phyloP scores from a whole-genome alignment of 768 basidiomycete species.

The Crassisporium funariophilum region DNA sequence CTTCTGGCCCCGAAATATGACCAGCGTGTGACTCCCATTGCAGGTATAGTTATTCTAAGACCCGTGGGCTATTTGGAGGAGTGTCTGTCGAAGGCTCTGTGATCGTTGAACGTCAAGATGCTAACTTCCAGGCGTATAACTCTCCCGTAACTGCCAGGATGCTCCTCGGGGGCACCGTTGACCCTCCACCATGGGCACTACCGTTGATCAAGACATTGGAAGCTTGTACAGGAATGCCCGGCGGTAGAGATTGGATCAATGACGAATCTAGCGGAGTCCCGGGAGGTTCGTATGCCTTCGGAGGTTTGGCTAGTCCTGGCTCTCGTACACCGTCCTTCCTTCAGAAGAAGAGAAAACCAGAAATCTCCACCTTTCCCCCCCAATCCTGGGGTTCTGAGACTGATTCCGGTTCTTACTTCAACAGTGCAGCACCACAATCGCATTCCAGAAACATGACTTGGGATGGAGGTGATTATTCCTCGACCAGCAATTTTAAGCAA shows the following conservation, averaged over 20 bases:
- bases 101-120: conserved; percentile 93
- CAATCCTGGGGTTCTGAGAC: conserved; percentile 57
- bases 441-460: conserved; percentile 32
- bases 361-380: conserved; percentile 58
- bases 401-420: conserved; percentile 60
- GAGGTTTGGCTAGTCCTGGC: conserved; percentile 47
- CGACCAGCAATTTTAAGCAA: conserved; percentile 37
- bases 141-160: conserved; percentile 74
- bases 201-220: conserved; percentile 75
- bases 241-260: conserved; percentile 70
- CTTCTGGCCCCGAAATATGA: neutral
- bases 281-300: conserved; percentile 58
- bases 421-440: conserved; percentile 20
- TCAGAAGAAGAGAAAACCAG: conserved; percentile 50
- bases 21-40: neutral
- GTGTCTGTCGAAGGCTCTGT: conserved; percentile 87
- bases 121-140: conserved; percentile 81
- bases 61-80: conserved; percentile 92
- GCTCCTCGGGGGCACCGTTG: conserved; percentile 77
- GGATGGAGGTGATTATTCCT: conserved; percentile 31
- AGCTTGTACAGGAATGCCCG: conserved; percentile 69
- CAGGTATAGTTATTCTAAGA: conserved; percentile 91
- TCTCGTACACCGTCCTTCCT: conserved; percentile 35
- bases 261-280: conserved; percentile 33
- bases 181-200: conserved; percentile 79